Evolutionary conservation across 2,329 filamentous ascomycete genomes (phyloP), one percentile per base, ranked within the genome.

Genomic region (Fusarium nygamai): DNA sequence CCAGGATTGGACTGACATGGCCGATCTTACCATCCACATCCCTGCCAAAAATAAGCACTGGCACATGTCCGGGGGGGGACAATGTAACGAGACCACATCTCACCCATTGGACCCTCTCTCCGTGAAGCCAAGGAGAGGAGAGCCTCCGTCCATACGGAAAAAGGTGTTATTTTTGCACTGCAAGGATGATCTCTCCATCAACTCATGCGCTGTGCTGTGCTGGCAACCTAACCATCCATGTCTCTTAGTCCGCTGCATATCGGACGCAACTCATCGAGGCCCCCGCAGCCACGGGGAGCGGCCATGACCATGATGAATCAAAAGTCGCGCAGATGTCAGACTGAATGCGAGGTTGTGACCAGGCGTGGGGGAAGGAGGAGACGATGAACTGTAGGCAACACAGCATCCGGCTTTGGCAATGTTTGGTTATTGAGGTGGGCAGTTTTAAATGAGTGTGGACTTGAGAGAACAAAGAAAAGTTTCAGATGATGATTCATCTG

Each of bases 251-350:
- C 67, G 76, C 66, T 71, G 62, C 62, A 60, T 60, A 58, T 62
- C 56, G 68, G 64, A 66, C 43, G 60, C 66, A 71, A 38, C 69
- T 67, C 61, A 67, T 75, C 56, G 38, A 61, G 43, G 63, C 56
- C 73, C 69, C 70, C 70, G 58, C 67, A 65, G 54, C 67, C 59
- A 62, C 59, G 53, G 44, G 61, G 39, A 44, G 62, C 63, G 59
- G 41, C 39, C 46, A 57, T 61, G 61, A 56, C 39, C 43, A 54
- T 57, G 61, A 56, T 54, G 33, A 39, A 19, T 38, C 31, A 68
- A 78, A 78, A 78, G 76, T 77, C 76, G 74, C 76, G 74, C 76
- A 77, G 41, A 43, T 61, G 48, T 73, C 53, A 71, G 70, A 59
- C 70, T 56, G 39, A 8, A 31, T 22, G 38, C 33, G 50, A 59